Base-by-base conservation (phyloP, 1,284 basidiomycete genomes). In the Sporisorium iseilematis-ciliati region DNA sequence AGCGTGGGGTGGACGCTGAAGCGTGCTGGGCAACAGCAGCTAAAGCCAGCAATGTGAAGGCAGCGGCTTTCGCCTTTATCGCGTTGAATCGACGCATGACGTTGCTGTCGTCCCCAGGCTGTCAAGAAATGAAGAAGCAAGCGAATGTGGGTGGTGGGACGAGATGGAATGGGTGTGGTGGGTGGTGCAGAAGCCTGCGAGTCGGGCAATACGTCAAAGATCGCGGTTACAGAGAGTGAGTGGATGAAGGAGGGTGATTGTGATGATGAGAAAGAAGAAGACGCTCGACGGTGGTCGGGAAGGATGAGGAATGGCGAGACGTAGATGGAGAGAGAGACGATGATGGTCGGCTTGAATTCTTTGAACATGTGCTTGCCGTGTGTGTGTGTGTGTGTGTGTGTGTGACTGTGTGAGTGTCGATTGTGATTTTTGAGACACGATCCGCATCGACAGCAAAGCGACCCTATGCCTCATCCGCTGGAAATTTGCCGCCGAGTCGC, bases 1-100 rank as follows among this genome's bases (percentile, higher is more conserved):
- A 56, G 50, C 60, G 65, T 12, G 62, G 72, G 21, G 14, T 69
- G 10, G 72, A 75, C 23, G 66, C 66, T 14, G 57, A 58, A 0
- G 49, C 62, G 8, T 51, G 65, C 38, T 41, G 55, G 5, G 26
- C 41, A 4, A 60, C 6, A 21, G 49, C 62, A 25, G 60, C 50
- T 38, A 75, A 21, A 12, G 63, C 55, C 1, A 75, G 66, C 41
- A 65, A 29, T 3, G 62, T 53, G 14, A 74, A 41, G 3, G 65
- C 51, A 29, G 41, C 60, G 7, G 42, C 56, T 40, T 31, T 71
- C n/a, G 59, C 57, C 55, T 45, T 57, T 31, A 38, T 21, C 11
- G 33, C 54, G 26, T 42, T 26, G 29, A 40, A 65, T 14, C 48
- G 54, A 33, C 50, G 43, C 68, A 65, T 66, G 20, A 8, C 8